Evolutionary conservation across 2,329 filamentous ascomycete species (phyloP).

Genomic region (Ophiostoma australiae): DNA sequence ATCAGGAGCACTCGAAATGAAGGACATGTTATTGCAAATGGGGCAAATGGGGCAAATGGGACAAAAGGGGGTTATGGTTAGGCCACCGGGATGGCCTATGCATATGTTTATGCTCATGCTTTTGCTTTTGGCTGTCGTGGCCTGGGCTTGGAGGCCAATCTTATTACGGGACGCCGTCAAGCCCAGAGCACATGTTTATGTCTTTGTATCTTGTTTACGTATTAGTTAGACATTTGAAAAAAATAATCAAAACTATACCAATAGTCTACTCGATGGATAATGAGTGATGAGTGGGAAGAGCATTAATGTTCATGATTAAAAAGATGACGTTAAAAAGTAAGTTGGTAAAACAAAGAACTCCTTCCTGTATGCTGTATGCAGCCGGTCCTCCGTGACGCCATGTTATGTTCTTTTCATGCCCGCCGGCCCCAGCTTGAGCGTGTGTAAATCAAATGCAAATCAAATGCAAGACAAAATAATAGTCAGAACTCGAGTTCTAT

Average conservation of each 20-base stretch:
- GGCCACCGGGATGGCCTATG: slow-evolving; percentile 8
- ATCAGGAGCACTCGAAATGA: slow-evolving; percentile 17
- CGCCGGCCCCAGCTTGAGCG: background rate
- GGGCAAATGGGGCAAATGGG: background rate
- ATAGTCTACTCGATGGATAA: background rate
- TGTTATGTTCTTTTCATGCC: background rate
- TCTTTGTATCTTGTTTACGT: background rate
- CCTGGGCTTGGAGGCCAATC: too few relatives aligned
- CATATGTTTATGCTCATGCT: background rate
- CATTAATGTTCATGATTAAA: background rate
- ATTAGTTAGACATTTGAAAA: slow-evolving; percentile 3
- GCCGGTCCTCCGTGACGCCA: slow-evolving; percentile 20
- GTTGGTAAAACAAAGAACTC: slow-evolving; percentile 18
- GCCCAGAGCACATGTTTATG: background rate
- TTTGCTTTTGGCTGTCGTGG: background rate
- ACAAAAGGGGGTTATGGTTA: slow-evolving; percentile 11
- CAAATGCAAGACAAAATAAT: background rate
- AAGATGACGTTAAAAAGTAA: background rate
- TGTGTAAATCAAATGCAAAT: slow-evolving; percentile 12
- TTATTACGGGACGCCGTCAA: too few relatives aligned
- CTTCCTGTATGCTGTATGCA: slow-evolving; percentile 21
- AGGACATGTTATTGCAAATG: slow-evolving; percentile 8
- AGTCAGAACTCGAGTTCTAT: background rate
- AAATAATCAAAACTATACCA: background rate
- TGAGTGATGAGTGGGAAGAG: background rate